These are phyloP conservation scores for Hymenoscyphus salicellus DNA, from an alignment of 2,329 filamentous ascomycete genomes.

Conservation along the genomic window DNA sequence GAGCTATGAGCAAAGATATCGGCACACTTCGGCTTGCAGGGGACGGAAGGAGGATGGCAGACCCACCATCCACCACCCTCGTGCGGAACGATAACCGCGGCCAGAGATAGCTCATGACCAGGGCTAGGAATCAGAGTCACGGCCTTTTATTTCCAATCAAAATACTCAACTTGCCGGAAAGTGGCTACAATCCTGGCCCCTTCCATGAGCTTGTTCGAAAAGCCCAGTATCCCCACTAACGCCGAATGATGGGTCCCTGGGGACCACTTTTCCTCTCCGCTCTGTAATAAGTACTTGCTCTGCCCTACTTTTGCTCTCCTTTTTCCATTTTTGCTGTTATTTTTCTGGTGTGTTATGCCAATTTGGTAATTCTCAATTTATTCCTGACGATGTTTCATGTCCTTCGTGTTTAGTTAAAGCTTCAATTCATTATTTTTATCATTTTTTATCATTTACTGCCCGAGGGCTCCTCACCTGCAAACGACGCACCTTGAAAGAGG, in stretches of 20 bases:
- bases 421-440: not conserved
- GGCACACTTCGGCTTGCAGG: not conserved
- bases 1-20: not conserved
- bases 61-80: not conserved
- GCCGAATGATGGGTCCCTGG: not conserved
- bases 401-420: not conserved
- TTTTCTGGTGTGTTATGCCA: not conserved
- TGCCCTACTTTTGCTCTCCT: not conserved
- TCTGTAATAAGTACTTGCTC: not conserved
- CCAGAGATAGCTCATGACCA: not conserved
- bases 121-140: not conserved
- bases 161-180: not conserved
- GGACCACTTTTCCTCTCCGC: not conserved
- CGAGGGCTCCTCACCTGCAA: not conserved
- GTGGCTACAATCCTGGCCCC: not conserved
- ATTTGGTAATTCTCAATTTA: not conserved
- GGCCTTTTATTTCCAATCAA: conserved; percentile 2
- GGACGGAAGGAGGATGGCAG: not conserved
- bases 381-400: not conserved
- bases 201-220: not conserved
- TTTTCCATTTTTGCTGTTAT: not conserved
- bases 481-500: not conserved
- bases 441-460: not conserved
- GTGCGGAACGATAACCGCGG: not conserved
- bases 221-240: not conserved